Conservation (phyloP, 306 rosid species). For the Cicer bijugum region DNA sequence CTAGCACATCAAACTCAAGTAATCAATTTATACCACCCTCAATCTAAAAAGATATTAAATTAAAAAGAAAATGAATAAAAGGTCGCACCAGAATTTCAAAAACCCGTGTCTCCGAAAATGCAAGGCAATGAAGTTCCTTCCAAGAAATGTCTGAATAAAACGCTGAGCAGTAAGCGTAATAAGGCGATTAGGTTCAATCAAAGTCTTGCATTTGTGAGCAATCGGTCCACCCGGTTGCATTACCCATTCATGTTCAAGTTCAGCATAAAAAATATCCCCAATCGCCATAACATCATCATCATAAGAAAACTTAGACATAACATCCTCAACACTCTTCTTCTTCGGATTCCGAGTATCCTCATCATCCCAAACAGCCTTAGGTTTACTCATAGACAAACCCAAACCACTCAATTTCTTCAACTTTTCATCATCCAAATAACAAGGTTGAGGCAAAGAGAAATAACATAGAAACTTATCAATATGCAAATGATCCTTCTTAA, state of each 20-base stretch:
- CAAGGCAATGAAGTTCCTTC: constrained; percentile 76
- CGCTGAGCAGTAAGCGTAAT: constrained; percentile 92
- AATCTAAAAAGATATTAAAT: constrained; percentile 11
- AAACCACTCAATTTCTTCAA: constrained; percentile 66
- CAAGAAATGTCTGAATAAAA: constrained; percentile 91
- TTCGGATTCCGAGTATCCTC: constrained; percentile 73
- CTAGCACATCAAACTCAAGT: constrained; percentile 27
- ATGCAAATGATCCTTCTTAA: constrained; percentile 74
- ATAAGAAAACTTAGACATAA: constrained; percentile 62
- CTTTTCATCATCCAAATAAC: constrained; percentile 74
- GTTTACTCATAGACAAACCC: constrained; percentile 72
- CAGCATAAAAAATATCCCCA: constrained; percentile 90
- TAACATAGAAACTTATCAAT: constrained; percentile 77
- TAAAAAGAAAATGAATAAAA: constrained; percentile 33
- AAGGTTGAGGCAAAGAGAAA: constrained; percentile 72
- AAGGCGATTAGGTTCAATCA: constrained; percentile 79
- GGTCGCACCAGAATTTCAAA: constrained; percentile 85
- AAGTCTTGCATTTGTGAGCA: constrained; percentile 83
- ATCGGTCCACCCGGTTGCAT: constrained; percentile 95
- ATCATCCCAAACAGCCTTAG: constrained; percentile 66
- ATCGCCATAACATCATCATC: constrained; percentile 84
- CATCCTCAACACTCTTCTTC: constrained; percentile 72
- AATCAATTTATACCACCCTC: constrained; percentile 3
- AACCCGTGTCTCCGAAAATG: constrained; percentile 96
- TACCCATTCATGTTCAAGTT: constrained; percentile 82